Evolutionary conservation across 805 yeast genomes (phyloP), one percentile per base, ranked within the genome.

Genomic region (Sugiyamaella marilandica): DNA sequence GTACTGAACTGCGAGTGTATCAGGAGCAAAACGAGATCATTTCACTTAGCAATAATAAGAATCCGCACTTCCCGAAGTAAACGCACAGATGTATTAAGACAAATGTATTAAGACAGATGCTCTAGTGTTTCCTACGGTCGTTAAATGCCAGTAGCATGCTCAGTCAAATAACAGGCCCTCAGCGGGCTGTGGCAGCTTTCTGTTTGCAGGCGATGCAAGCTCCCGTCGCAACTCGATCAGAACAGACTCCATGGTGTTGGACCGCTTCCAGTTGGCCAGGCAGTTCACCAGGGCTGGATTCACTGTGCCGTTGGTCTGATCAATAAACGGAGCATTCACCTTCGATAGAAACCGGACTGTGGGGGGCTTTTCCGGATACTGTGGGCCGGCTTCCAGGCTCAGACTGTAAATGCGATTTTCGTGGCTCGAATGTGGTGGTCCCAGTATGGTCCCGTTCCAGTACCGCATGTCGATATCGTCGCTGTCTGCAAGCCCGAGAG

Each of bases 391-490:
- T 57, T 81, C 82, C 47, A 94, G 81, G 50, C 79, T 82, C 52
- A 94, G 75, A 34, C 88, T 84, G 69, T 94, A 94, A 57, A 94
- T 94, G 65, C 99, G 79, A 70, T 94, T 94, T 68, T 91, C 97
- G 68, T 92, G 97, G 26, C 80, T 74, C 47, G 82, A 81, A 64
- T 87, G 95, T 34, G 99, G 99, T 2, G 99, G 99, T 0, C 99
- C 99, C 59, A 94, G 74, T 49, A 94, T 92, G 33, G 99, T 94
- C 10, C 97, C 99, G 71, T 91, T 94, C 99, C 99, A 94, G 63
- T 85, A 72, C 10, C 96, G 86, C 95, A 94, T 88, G 49, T 90
- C 75, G 60, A 91, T 87, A 67, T 94, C 99, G 63, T 87, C 96
- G 57, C 85, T 83, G 63, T 88, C 92, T 21, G 88, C 83, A 45